Evolutionary conservation across 2,329 filamentous ascomycete species (phyloP).

Genomic region (Apiospora kogelbergensis): DNA sequence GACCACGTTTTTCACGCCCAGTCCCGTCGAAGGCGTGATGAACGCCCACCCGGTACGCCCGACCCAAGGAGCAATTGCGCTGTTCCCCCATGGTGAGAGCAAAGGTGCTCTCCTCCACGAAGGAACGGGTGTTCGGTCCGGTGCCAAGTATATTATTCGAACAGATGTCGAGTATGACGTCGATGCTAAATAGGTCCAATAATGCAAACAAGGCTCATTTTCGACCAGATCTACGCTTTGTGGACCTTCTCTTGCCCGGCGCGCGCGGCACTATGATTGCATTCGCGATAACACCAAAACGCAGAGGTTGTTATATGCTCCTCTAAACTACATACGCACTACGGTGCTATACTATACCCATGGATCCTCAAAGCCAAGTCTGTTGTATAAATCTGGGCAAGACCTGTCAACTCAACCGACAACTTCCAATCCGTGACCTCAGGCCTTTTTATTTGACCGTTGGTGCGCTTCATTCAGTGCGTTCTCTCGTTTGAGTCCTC

Average conservation of each 20-base stretch:
- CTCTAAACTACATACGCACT: too few relatives aligned
- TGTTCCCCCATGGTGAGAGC: conserved; percentile 70
- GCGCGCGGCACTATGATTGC: not conserved
- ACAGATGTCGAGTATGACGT: conserved; percentile 73
- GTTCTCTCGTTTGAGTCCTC: not conserved
- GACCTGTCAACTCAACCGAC: not conserved
- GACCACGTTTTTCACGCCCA: conserved; percentile 70
- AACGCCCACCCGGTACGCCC: conserved; percentile 70
- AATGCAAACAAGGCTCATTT: not conserved
- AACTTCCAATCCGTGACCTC: not conserved
- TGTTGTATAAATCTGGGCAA: too few relatives aligned
- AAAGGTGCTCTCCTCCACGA: conserved; percentile 67
- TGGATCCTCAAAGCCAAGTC: too few relatives aligned
- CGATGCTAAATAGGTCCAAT: conserved; percentile 20
- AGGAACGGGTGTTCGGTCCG: conserved; percentile 67
- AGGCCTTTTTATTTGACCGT: not conserved
- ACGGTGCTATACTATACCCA: too few relatives aligned
- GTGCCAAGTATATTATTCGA: conserved; percentile 67
- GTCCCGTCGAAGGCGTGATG: conserved; percentile 60
- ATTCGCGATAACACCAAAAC: too few relatives aligned
- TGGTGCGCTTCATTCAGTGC: not conserved
- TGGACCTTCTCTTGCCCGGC: not conserved
- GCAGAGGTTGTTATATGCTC: not conserved
- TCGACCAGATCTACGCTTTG: not conserved
- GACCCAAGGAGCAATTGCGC: conserved; percentile 65